Base-by-base conservation (phyloP, 306 rosid species). In the Ormosia emarginata region DNA sequence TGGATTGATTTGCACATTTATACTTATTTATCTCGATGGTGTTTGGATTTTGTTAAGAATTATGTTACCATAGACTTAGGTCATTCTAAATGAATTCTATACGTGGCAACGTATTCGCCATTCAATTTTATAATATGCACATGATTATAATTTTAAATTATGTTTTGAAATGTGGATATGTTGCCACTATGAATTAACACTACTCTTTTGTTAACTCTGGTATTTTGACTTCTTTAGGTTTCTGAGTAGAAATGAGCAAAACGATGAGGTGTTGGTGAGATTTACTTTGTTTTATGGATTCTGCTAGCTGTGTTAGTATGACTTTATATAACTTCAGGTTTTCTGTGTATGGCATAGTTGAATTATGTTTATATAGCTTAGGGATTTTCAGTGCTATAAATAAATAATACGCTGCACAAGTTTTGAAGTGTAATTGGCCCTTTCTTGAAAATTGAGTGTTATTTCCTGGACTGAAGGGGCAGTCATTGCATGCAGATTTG, bases 401-500 rank as follows among this genome's bases (percentile, higher is more conserved):
- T 34, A 40, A 44, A 41, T 17, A 62, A 13, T 49, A 67, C 5
- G 30, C 47, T 18, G 8, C 59, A n/a, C 81, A 7, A 63, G 59
- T 17, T 58, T 81, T 36, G 39, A n/a, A 40, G 14, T 73, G 47
- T 41, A 10, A 55, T 11, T 33, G 55, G 36, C 55, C 12, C 32
- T 47, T 71, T 40, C 40, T 77, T 33, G 36, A 44, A 77, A 72
- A 47, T n/a, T 39, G 46, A 53, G 52, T 36, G 36, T 71, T 24
- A 14, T 53, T 39, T 68, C 68, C 67, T 32, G 13, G 55, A 81
- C 73, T 73, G 61, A 77, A n/a, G 64, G 74, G 55, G 46, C 33
- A 57, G 15, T 78, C 52, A 77, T 79, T 87, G 53, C 70, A 49
- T 79, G 52, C 92, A 93, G 96, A 93, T 93, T 90, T 95, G 94